Percentiles rank a stretch among this genome's conserved stretches.
phyloP scores from a whole-genome alignment of 2,329 filamentous ascomycete genomes.

The Metarhizium sp. region DNA sequence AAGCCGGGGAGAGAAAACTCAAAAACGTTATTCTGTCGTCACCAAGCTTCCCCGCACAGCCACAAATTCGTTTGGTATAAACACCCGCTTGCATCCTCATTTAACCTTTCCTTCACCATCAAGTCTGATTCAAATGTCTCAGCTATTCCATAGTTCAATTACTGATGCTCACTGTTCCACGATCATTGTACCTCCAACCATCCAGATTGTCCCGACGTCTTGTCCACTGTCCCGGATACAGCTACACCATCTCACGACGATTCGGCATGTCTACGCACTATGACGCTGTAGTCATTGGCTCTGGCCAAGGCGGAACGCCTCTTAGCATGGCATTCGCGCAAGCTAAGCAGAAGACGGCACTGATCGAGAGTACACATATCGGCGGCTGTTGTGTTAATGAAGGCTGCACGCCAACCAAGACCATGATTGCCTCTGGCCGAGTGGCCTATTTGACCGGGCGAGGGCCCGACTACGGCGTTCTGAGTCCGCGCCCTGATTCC shows the following conservation, averaged over 20 bases:
- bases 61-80: too few relatives aligned
- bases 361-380: slow-evolving; percentile 38
- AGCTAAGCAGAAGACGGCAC: slow-evolving; percentile 31
- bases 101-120: background rate
- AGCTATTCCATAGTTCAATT: background rate
- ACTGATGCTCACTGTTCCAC: background rate
- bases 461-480: slow-evolving; percentile 35
- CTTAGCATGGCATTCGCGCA: slow-evolving; percentile 37
- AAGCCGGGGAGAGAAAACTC: too few relatives aligned
- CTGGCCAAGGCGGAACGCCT: slow-evolving; percentile 42
- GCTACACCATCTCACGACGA: background rate
- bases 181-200: background rate
- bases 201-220: background rate
- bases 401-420: slow-evolving; percentile 49
- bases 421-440: slow-evolving; percentile 43
- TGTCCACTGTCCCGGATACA: background rate
- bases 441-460: slow-evolving; percentile 35
- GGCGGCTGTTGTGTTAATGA: slow-evolving; percentile 47
- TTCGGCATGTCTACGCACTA: slow-evolving; percentile 7
- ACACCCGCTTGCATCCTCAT: background rate
- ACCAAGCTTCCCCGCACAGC: too few relatives aligned
- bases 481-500: slow-evolving; percentile 7
- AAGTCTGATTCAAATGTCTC: background rate
- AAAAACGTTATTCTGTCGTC: too few relatives aligned
- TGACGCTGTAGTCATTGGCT: slow-evolving; percentile 37